Evolutionary conservation across 805 yeast genomes (phyloP).

Genomic region (Candida insectorum): DNA sequence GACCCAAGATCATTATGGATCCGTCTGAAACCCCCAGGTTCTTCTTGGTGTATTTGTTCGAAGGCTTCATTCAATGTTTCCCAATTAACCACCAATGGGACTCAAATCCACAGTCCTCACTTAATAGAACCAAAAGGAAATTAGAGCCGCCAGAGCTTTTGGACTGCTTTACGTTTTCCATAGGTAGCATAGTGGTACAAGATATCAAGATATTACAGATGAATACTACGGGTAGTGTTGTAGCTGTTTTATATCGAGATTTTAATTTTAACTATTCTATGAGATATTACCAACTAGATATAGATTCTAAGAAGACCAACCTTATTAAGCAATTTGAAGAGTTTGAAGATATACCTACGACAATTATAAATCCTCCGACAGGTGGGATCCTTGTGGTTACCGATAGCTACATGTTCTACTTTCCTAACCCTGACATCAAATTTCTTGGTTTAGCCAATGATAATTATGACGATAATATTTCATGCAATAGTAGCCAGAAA

Average conservation of each 20-base stretch:
- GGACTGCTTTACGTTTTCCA: slow-evolving; percentile 7
- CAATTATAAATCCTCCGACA: slow-evolving; percentile 15
- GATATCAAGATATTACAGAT: slow-evolving; percentile 10
- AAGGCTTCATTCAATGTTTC: slow-evolving; percentile 16
- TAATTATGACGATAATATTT: slow-evolving; percentile 6
- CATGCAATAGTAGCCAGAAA: slow-evolving; percentile 11
- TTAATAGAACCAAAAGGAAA: slow-evolving; percentile 7
- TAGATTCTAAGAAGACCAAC: slow-evolving; percentile 3
- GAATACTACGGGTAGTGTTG: background rate
- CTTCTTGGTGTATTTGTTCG: slow-evolving; percentile 20
- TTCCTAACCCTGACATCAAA: slow-evolving; percentile 18
- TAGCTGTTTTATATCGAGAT: slow-evolving; percentile 33
- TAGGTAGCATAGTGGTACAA: slow-evolving; percentile 10
- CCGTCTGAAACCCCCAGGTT: slow-evolving; percentile 7
- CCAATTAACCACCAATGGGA: slow-evolving; percentile 12
- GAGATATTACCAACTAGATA: slow-evolving; percentile 23
- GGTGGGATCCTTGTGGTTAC: slow-evolving; percentile 29
- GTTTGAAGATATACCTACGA: slow-evolving; percentile 28
- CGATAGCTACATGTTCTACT: slow-evolving; percentile 24
- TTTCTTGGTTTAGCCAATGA: slow-evolving; percentile 9
- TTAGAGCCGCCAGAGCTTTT: slow-evolving; percentile 8
- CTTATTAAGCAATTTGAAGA: slow-evolving; percentile 22
- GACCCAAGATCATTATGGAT: slow-evolving; percentile 16
- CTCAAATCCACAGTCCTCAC: background rate
- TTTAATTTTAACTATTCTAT: slow-evolving; percentile 29